phyloP scores from a whole-genome alignment of 2,329 filamentous ascomycete genomes.

The Metarhizium anisopliae region DNA sequence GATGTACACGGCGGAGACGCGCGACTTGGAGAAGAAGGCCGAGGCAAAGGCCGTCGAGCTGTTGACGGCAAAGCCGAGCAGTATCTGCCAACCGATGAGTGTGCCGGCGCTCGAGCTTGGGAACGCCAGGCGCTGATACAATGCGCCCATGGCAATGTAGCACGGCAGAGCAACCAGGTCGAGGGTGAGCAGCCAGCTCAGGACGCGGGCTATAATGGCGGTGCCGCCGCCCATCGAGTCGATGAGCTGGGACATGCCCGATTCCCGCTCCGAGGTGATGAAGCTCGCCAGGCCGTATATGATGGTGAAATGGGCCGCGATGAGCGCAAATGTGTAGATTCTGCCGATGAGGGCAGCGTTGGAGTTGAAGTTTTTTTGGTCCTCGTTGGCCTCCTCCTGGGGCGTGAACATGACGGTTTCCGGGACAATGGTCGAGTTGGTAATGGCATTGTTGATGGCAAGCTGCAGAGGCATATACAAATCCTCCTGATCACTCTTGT shows the following conservation, averaged over 20 bases:
- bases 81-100: constrained; percentile 34
- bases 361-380: neutral
- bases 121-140: constrained; percentile 22
- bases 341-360: constrained; percentile 8
- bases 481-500: constrained; percentile 13
- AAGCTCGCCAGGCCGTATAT: constrained; percentile 12
- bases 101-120: constrained; percentile 18
- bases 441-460: constrained; percentile 26
- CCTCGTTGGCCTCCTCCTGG: constrained; percentile 7
- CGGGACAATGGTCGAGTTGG: constrained; percentile 13
- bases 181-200: constrained; percentile 18
- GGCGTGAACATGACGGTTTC: constrained; percentile 12
- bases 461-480: constrained; percentile 18
- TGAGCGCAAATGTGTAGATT: constrained; percentile 15
- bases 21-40: constrained; percentile 26
- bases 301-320: constrained; percentile 12
- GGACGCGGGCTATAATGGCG: constrained; percentile 13
- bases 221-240: constrained; percentile 36
- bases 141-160: constrained; percentile 28
- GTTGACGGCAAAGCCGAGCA: constrained; percentile 45
- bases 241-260: constrained; percentile 21
- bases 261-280: constrained; percentile 21
- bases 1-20: constrained; percentile 22
- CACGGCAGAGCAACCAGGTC: constrained; percentile 24
- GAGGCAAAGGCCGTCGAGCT: constrained; percentile 52